Evolutionary conservation across 352 stramenopile genomes (phyloP).

Genomic region (Phytopythium delawarense): DNA sequence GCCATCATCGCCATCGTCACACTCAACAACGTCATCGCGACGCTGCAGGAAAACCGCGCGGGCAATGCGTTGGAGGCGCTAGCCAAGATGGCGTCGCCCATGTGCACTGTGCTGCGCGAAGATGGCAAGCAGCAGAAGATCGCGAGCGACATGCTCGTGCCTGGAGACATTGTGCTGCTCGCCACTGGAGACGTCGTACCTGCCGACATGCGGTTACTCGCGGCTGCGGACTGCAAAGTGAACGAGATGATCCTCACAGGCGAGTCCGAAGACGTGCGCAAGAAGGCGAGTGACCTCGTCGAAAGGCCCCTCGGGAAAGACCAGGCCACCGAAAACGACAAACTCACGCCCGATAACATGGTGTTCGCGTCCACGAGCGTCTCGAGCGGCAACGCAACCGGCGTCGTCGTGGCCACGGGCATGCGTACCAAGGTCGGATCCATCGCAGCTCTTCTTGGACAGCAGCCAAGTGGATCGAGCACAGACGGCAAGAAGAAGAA

Average conservation of each 20-base stretch:
- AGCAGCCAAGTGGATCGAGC: conserved; percentile 7
- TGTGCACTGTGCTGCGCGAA: conserved; percentile 32
- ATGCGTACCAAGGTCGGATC: conserved; percentile 42
- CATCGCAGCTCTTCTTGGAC: conserved; percentile 32
- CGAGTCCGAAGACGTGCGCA: conserved; percentile 67
- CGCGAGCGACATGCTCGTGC: conserved; percentile 33
- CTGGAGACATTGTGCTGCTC: conserved; percentile 70
- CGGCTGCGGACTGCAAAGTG: conserved; percentile 63
- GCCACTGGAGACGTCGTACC: conserved; percentile 87
- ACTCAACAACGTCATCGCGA: conserved; percentile 34
- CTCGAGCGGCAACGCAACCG: conserved; percentile 41
- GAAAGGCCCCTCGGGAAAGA: background rate
- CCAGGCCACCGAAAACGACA: conserved; percentile 15
- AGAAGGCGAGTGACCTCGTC: conserved; percentile 21
- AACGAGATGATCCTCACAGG: conserved; percentile 92
- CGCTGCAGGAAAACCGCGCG: conserved; percentile 29
- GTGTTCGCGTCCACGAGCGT: conserved; percentile 84
- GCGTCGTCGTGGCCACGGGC: conserved; percentile 35
- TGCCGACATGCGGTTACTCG: conserved; percentile 75
- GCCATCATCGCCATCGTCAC: conserved; percentile 37
- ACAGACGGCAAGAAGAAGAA: conserved; percentile 15
- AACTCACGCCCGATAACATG: conserved; percentile 67
- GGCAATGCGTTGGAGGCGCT: conserved; percentile 32
- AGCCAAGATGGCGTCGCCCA: conserved; percentile 25
- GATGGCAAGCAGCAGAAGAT: conserved; percentile 12